Evolutionary conservation across 2,329 filamentous ascomycete genomes (phyloP), one percentile per base, ranked within the genome.

Genomic region (Colletotrichum spaethianum): DNA sequence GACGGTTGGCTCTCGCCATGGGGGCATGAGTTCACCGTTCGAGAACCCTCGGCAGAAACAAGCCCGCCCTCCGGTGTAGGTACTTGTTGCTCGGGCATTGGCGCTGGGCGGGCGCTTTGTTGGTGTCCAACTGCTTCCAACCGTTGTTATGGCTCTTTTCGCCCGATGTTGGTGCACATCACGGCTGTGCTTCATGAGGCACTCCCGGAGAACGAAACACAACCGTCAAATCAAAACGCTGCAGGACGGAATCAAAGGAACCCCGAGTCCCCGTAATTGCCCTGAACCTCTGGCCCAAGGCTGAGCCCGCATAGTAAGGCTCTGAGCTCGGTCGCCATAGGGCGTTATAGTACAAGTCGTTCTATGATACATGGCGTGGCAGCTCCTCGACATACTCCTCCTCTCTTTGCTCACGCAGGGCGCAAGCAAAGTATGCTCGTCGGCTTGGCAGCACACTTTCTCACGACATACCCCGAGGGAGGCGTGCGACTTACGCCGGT

Each of bases 281-380:
- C 31, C 53, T 36, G 53, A 38, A n/a, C 33, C 8, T 60, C 42
- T 53, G 7, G 33, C 14, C 26, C 40, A 40, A 20, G 38, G 53
- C 59, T 44, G 23, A 53, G 53, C 23, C 55, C 38, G 20, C 42
- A 33, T 8, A 64, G 26, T 38, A 28, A 57, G 28, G 12, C 36
- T 56, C 26, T 33, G 20, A 55, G 18, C 36, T 52, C 57, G 31
- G 59, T 50, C 44, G n/a, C 9, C 31, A 20, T 46, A 46, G 33
- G 59, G 46, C 18, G 18, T 59, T 46, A 64, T 72, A 55, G 46
- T 70, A 70, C 70, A 72, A 63, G 59, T 72, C 23, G 23, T 70
- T 60, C n/a, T 72, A 72, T 72, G 38, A 72, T 70, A 72, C 70
- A 72, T 33, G 66, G 23, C 53, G 60, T 61, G 60, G 53, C 33